Evolutionary conservation across 106 monocot genomes (phyloP), one percentile per base, ranked within the genome.

Genomic region (Dendrobium nobile): DNA sequence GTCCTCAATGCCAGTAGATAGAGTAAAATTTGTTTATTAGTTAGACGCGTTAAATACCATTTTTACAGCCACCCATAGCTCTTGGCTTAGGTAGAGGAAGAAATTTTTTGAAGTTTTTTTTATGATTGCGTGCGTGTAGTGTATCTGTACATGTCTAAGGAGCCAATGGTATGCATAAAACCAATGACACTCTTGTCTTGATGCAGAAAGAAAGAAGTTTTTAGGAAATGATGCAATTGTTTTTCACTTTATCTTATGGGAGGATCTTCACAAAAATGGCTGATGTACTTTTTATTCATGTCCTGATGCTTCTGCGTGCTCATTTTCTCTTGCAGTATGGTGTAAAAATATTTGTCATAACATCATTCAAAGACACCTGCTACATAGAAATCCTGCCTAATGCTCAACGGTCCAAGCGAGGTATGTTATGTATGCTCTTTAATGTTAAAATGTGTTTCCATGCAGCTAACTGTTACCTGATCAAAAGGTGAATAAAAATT

Each of bases 281-380:
- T 61, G 19, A 27, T 28, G 9, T 16, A 58, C 17, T 58, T 58
- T 4, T 70, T 31, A 11, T 31, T 31, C 70, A 70, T 70, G 20
- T 70, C 15, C 10, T 70, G 70, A 70, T 70, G 9, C 47, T 26
- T 82, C 2, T 45, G 17, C 40, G 17, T 65, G 44, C 11, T 37
- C 72, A 74, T 80, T 17, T 41, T 80, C 19, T 84, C 33, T 7
- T 84, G 84, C 90, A 97, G 97, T 97, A 97, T 81, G 97, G 97
- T 11, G 85, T 94, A 20, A 96, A 93, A 84, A 96, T 96, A 77
- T 96, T 96, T 77, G 91, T 96, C 48, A 81, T 96, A 74, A 96
- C 96, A 82, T 96, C 96, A 9, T 96, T 96, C 82, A 96, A 88
- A 85, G 91, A 96, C 84, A 96, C 96, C 8, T 93, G 96, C 83